These are phyloP conservation scores for Acacia acuminata DNA, from an alignment of 306 rosid species.

Conservation along the genomic window DNA sequence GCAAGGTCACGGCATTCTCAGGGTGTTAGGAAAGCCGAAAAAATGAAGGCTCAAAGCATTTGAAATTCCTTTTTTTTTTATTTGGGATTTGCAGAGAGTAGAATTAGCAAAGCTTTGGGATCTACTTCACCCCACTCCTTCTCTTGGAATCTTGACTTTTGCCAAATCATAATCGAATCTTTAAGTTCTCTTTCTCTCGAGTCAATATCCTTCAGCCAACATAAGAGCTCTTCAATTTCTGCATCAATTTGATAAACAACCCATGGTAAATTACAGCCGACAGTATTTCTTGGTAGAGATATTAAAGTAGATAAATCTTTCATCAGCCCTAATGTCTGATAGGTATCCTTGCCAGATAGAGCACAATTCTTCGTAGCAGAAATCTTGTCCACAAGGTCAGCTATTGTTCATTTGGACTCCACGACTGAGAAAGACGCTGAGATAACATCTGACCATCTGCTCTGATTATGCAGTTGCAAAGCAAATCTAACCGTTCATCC, in stretches of 20 bases:
- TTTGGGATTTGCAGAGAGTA: too few relatives aligned
- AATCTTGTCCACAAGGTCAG: slow-evolving; percentile 36
- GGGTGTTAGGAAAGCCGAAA: too few relatives aligned
- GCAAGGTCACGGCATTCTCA: too few relatives aligned
- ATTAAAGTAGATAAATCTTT: slow-evolving; percentile 44
- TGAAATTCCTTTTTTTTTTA: too few relatives aligned
- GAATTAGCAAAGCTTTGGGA: too few relatives aligned
- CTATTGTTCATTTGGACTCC: slow-evolving; percentile 21
- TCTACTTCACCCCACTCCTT: too few relatives aligned
- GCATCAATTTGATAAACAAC: slow-evolving; percentile 70
- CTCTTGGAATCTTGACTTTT: slow-evolving; percentile 60
- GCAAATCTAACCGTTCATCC: too few relatives aligned
- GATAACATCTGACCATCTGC: too few relatives aligned
- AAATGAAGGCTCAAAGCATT: too few relatives aligned
- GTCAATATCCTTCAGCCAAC: slow-evolving; percentile 68
- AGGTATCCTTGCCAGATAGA: slow-evolving; percentile 35
- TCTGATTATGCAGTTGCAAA: too few relatives aligned
- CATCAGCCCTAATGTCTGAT: slow-evolving; percentile 40
- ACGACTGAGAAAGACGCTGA: too few relatives aligned
- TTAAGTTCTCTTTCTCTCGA: slow-evolving; percentile 79
- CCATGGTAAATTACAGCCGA: slow-evolving; percentile 55
- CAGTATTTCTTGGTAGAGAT: slow-evolving; percentile 37
- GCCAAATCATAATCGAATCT: slow-evolving; percentile 76
- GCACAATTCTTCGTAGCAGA: slow-evolving; percentile 41
- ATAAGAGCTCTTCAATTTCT: slow-evolving; percentile 67